Evolutionary conservation across 805 yeast genomes (phyloP).

Genomic region (Metschnikowia koreensis): DNA sequence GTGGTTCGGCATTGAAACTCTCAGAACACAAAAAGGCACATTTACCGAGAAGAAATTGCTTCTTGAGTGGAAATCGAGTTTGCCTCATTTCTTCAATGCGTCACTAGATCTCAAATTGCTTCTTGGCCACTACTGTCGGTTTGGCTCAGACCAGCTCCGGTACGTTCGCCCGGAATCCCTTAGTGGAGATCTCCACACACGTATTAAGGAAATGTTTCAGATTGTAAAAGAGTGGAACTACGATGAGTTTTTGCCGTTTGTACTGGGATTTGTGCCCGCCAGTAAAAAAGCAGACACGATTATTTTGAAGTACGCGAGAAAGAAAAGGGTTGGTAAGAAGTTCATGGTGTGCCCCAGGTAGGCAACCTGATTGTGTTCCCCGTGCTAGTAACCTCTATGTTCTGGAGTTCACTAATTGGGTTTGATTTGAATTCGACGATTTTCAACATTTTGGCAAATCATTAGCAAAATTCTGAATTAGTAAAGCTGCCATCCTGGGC

Average conservation of each 20-base stretch:
- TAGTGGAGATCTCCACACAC: conserved; percentile 32
- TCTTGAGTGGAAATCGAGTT: conserved; percentile 57
- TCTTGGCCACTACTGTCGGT: conserved; percentile 53
- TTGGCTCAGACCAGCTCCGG: conserved; percentile 45
- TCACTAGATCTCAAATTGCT: conserved; percentile 55
- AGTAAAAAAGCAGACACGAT: conserved; percentile 39
- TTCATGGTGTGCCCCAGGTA: conserved; percentile 26
- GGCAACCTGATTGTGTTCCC: too few relatives aligned
- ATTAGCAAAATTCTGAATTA: too few relatives aligned
- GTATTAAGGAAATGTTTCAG: conserved; percentile 34
- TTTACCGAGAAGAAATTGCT: conserved; percentile 50
- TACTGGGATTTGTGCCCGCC: conserved; percentile 28
- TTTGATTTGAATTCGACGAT: too few relatives aligned
- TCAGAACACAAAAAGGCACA: conserved; percentile 24
- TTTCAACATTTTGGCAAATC: too few relatives aligned
- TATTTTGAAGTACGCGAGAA: conserved; percentile 37
- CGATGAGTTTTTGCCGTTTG: conserved; percentile 39
- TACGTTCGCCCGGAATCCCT: conserved; percentile 52
- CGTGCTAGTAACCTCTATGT: too few relatives aligned
- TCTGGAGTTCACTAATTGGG: too few relatives aligned
- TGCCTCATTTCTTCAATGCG: conserved; percentile 63
- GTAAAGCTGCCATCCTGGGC: too few relatives aligned
- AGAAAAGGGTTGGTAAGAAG: conserved; percentile 34
- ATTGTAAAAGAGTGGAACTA: conserved; percentile 36
- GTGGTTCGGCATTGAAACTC: conserved; percentile 64